Evolutionary conservation across 768 basidiomycete species (phyloP), one percentile per base, ranked within the genome.

Genomic region (Pleurotus ostreatus): DNA sequence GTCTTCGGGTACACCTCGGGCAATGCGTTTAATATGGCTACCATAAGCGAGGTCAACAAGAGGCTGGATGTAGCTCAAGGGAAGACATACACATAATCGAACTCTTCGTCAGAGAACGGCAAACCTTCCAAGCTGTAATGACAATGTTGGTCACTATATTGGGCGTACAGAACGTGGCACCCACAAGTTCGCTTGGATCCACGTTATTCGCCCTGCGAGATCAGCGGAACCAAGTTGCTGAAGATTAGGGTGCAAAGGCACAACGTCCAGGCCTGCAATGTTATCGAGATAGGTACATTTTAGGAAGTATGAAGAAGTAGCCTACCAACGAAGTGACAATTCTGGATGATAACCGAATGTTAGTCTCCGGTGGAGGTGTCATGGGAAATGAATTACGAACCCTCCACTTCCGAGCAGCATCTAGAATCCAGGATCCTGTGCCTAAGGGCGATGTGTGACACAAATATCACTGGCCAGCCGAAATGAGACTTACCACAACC

Each of bases 181-280:
- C 44, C 60, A 88, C 88, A 88, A 88, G 61, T 89, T 89, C 3
- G 79, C 78, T 55, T 87, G 85, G 1, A 86, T 76, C 88, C 88
- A 91, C 51, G 79, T 84, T 30, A 91, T 78, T 58, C 88, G 74
- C 12, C 78, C 72, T 1, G 80, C 77, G 6, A 88, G 69, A 59
- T 85, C 80, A 8, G 75, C 68, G 6, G 78, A 75, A n/a, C 80
- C 81, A n/a, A 84, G 69, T 59, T 76, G 80, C 7, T 75, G 68
- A n/a, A 88, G 74, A 65, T 89, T 78, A 2, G 88, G 86, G 56
- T 89, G 86, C 1, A 89, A 71, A 11, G 87, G 85, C 0, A 88
- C 87, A 38, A 90, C 70, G 62, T 91, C 88, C 53, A 89, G 67
- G 30, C 86, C 87, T 85, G 18, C 25, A 39, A 22, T n/a, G 20